A percentile compares a stretch with the other conserved stretches of the same genome.
These are phyloP conservation scores for Asterella californica DNA, from an alignment of 225 moss, liverwort and hornwort genomes.

Conservation along the genomic window DNA sequence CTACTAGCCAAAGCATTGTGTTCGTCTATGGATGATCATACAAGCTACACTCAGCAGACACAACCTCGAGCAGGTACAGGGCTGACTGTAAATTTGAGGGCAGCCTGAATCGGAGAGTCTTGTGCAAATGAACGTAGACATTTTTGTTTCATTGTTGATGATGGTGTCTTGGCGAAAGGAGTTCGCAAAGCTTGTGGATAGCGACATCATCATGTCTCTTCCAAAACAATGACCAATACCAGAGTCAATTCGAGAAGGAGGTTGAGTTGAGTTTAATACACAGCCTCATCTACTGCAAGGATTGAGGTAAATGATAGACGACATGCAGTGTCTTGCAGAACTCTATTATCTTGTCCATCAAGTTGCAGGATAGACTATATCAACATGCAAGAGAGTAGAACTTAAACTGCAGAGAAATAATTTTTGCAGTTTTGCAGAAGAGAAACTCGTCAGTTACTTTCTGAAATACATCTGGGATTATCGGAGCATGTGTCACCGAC, in stretches of 20 bases:
- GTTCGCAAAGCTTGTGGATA: conserved; percentile 25
- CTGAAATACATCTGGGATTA: neutral
- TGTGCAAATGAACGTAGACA: neutral
- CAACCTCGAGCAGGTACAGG: neutral
- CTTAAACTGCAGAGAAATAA: neutral
- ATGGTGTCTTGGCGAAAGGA: neutral
- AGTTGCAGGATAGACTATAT: neutral
- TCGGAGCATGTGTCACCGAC: neutral
- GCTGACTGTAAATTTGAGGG: neutral
- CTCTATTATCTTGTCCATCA: neutral
- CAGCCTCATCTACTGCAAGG: neutral
- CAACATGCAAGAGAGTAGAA: too few species aligned
- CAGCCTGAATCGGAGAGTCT: neutral
- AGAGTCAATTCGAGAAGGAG: neutral
- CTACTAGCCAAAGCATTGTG: neutral
- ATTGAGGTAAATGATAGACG: neutral
- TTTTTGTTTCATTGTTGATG: neutral
- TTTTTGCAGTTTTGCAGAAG: neutral
- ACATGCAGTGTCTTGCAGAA: neutral
- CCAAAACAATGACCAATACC: conserved; percentile 13
- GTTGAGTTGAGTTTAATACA: neutral
- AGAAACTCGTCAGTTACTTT: neutral
- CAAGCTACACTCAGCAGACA: neutral
- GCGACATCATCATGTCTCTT: conserved; percentile 25
- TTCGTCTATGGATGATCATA: neutral